Evolutionary conservation across 805 yeast genomes (phyloP), one percentile per base, ranked within the genome.

Genomic region (Torulaspora delbrueckii): DNA sequence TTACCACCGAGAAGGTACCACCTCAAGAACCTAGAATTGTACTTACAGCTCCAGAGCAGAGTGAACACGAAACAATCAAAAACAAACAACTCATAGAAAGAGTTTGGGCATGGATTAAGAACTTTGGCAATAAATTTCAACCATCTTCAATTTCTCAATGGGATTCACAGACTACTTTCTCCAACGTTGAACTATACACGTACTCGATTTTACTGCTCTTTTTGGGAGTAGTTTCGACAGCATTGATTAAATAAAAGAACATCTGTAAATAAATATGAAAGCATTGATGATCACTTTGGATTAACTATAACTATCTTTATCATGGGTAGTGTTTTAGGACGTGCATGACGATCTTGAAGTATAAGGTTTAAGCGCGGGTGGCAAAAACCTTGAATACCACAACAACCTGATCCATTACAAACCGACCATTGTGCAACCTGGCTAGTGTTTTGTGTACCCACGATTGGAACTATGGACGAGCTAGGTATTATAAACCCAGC

Each of bases 391-490:
- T 23, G n/a, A 16, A 32, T 7, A 4, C 31, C 13, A 3, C 24
- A 27, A 5, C n/a, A 37, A 5, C 19, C 19, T 8, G 8, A 31
- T 5, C 34, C 16, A 8, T 31, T 31, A 16, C 19, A 13, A 14
- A 1, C 12, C 8, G n/a, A 5, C 19, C 16, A 31, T 26, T 26
- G 30, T 26, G 30, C n/a, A 10, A 26, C n/a, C 34, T 31, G 19
- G 10, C 23, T 9, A 18, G 34, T 27, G 13, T 37, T 22, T 37
- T 16, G 32, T 8, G 18, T 2, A 63, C 60, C 23, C 4, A 1
- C n/a, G 12, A 19, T 12, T 34, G 27, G 26, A 8, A 22, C 24
- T 28, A 80, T 81, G 86, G 86, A 81, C 65, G 85, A 81, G 67
- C 68, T 81, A 40, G 85, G 85, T 16, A 78, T 80, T 46, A 58